Base-by-base conservation (phyloP, 495 filamentous ascomycete species). In the Astrothelium subdiscretum region DNA sequence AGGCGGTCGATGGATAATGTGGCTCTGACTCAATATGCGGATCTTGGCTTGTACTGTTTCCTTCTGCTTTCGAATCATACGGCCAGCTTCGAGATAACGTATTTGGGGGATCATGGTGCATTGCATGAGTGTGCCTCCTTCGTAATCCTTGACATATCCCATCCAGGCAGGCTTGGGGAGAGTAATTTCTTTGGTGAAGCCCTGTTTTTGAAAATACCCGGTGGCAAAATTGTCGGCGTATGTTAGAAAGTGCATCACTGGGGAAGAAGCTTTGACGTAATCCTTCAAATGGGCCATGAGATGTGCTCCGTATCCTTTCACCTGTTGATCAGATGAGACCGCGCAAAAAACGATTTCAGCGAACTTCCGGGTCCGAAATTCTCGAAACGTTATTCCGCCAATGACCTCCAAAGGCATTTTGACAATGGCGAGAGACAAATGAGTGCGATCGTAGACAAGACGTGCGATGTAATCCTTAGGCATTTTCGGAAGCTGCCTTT, bases 61-160 rank as follows among this genome's bases (percentile, higher is more conserved):
- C 72, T 97, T 98, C 70, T 97, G 95, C 75, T 97, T 97, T 40
- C 95, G 80, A 2, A 98, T 81, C 92, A 97, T 96, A 61, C 91
- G 87, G 20, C 88, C 86, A 70, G 84, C 80, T 75, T 98, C 94
- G 1, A 98, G 84, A 73, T 97, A 98, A 60, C 95, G 89, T 61
- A 97, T 92, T 63, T 85, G 86, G 4, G 94, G 94, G 31, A 98
- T 81, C 94, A 98, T 97, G 58, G 87, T 88, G 73, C 94, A 98
- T 75, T 98, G 94, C 94, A 98, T 98, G 66, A 98, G 95, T 0
- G 94, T 98, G 44, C 94, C 94, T 32, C 94, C 94, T 76, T 98
- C 94, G 74, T 98, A 98, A 74, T 98, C 94, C 74, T 98, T 98
- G 73, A 98, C 97, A 71, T 96, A 98, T 32, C 94, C 94, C 95